Percentiles rank a stretch among this genome's conserved stretches.
Conservation (phyloP, 805 yeast genomes). For the Yarrowia divulgata region DNA sequence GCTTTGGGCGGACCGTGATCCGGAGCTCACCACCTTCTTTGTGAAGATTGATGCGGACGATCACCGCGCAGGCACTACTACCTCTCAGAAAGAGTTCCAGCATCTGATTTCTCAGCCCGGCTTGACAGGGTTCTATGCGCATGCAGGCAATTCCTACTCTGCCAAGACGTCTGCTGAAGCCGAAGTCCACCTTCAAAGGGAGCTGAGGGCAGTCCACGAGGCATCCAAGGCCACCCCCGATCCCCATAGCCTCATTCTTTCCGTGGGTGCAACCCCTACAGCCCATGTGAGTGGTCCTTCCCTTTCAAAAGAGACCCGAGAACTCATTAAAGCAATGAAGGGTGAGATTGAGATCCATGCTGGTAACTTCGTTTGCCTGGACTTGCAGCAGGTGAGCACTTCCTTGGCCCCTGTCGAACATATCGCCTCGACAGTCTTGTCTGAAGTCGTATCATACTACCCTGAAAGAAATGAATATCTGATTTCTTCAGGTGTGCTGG, state of each 20-base stretch:
- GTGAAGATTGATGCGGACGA: slow-evolving; percentile 77
- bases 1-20: slow-evolving; percentile 50
- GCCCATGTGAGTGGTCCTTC: slow-evolving; percentile 26
- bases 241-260: slow-evolving; percentile 57
- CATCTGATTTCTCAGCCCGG: slow-evolving; percentile 54
- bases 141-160: slow-evolving; percentile 78
- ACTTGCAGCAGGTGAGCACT: slow-evolving; percentile 79
- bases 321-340: slow-evolving; percentile 34
- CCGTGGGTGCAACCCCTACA: slow-evolving; percentile 73
- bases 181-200: slow-evolving; percentile 58
- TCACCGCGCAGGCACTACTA: slow-evolving; percentile 66
- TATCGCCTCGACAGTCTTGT: slow-evolving; percentile 62
- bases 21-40: slow-evolving; percentile 59
- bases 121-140: slow-evolving; percentile 75
- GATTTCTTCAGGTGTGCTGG: slow-evolving; percentile 75
- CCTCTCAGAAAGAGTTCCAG: slow-evolving; percentile 52
- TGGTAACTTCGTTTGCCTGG: slow-evolving; percentile 79
- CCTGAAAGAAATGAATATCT: slow-evolving; percentile 68
- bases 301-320: slow-evolving; percentile 4
- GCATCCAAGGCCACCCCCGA: slow-evolving; percentile 57
- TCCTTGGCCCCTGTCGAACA: slow-evolving; percentile 58
- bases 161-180: slow-evolving; percentile 58
- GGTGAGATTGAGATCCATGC: slow-evolving; percentile 73
- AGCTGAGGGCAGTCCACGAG: slow-evolving; percentile 61
- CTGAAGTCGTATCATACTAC: slow-evolving; percentile 66